Evolutionary conservation across 2,329 filamentous ascomycete species (phyloP), one percentile per base, ranked within the genome.

Genomic region (Blastomyces percursus): DNA sequence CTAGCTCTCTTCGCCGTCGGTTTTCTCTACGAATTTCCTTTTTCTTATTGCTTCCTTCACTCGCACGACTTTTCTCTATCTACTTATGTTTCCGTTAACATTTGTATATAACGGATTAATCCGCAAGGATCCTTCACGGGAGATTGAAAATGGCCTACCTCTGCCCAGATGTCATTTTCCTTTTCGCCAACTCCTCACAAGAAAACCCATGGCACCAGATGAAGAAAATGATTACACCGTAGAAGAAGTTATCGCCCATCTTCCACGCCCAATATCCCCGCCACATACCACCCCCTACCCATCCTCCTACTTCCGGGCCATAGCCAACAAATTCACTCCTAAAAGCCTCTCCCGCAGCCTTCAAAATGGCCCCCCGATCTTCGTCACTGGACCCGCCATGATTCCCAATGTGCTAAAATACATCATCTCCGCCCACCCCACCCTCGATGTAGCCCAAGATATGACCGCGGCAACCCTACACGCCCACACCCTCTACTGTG

Each of bases 341-440:
- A 60, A 66, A 8, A 64, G 70, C 30, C 59, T 73, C 16, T 19
- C 9, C 60, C 64, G 3, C 16, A 61, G 1, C 65, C 68, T 30
- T 61, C 70, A n/a, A 59, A 62, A 19, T 58, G 67, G 54, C 3
- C 64, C 67, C 0, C 68, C 66, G 1, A 44, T 71, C 24, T 74
- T 74, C 63, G 63, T 74, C 59, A 71, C 71, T 63, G 69, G 68
- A 4, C 62, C 63, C 4, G 64, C 72, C 21, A 72, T 72, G 71
- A 66, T 74, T 8, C 72, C 72, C 9, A 70, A 68, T 0, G 67
- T 70, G 11, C 65, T 74, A 7, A 72, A 71, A 46, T 69, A 69
- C 55, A 57, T 24, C 11, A 12, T 57, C 16, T n/a, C 19, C 14
- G 9, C 35, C 7, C 16, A 68, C 35, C 64, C 66, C n/a, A 44